These are phyloP conservation scores for Podosphaera aphanis DNA, from an alignment of 2,329 filamentous ascomycete genomes.

Conservation along the genomic window DNA sequence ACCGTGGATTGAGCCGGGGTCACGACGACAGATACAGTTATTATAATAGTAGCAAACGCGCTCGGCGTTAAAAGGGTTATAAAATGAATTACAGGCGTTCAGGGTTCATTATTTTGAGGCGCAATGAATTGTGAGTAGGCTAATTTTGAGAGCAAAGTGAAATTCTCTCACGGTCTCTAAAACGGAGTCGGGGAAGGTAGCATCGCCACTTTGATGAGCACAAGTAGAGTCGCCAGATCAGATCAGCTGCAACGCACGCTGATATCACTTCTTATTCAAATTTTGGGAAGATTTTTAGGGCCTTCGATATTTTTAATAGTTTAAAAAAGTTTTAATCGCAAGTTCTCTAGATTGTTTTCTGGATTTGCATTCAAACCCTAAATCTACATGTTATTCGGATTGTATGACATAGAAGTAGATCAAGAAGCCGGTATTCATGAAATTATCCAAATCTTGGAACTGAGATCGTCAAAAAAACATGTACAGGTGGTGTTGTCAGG, in stretches of 20 bases:
- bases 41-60: neutral
- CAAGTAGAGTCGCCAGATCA: neutral
- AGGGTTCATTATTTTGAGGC: neutral
- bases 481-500: too few relatives aligned
- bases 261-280: neutral
- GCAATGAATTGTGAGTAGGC: too few relatives aligned
- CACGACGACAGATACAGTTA: neutral
- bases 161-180: neutral
- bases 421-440: neutral
- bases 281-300: neutral
- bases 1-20: constrained; percentile 1
- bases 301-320: too few relatives aligned
- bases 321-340: too few relatives aligned
- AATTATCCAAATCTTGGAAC: too few relatives aligned
- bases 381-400: too few relatives aligned
- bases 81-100: neutral
- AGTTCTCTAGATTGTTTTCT: too few relatives aligned
- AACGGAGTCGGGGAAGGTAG: neutral
- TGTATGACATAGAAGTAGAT: too few relatives aligned
- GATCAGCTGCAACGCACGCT: neutral
- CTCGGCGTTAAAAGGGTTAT: neutral
- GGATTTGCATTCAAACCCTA: too few relatives aligned
- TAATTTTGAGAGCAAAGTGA: neutral
- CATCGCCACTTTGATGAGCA: neutral
- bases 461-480: too few relatives aligned